Evolutionary conservation across 1,284 basidiomycete species (phyloP), one percentile per base, ranked within the genome.

Genomic region (Exsudoporus floridanus): DNA sequence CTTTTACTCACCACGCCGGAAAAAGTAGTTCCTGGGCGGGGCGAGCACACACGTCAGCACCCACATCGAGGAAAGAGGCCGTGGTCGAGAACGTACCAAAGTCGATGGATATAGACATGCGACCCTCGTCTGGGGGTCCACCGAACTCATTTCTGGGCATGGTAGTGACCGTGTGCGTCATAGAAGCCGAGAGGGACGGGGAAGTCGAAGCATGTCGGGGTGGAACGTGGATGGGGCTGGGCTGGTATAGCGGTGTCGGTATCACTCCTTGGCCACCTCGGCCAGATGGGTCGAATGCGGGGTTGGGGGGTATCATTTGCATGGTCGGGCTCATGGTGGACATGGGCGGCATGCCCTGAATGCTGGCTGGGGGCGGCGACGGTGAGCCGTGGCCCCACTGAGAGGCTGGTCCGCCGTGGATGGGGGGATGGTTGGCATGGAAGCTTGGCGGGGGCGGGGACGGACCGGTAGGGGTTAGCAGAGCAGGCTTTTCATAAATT

Each of bases 101-200:
- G 70, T 91, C 89, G 58, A 91, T 88, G 5, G 86, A 82, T 23
- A 91, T 77, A 14, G 85, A 88, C 72, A 90, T 77, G 62, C 82
- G 85, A 18, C 83, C 81, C 62, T 86, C 84, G 53, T 86, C 78
- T 6, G 67, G 44, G 3, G 64, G 50, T 0, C 58, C 46, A 12
- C 43, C 30, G 37, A 56, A 62, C 5, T 60, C 55, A 23, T 18
- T 46, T n/a, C 45, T 56, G 6, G 50, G 35, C 23, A 47, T 34
- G 19, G 61, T 39, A 8, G 55, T 37, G 28, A 25, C 16, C 5
- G 41, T 30, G 33, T 53, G 56, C 0, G 49, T 7, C n/a, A 54
- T 21, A 5, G 55, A 53, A 2, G 28, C 4, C 10, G 46, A 3
- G 43, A 64, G 4, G 5, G 69, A 55, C 9, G 64, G 67, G 1